Evolutionary conservation across 441 rosid genomes (phyloP), one percentile per base, ranked within the genome.

Genomic region (Codiaeum variegatum): DNA sequence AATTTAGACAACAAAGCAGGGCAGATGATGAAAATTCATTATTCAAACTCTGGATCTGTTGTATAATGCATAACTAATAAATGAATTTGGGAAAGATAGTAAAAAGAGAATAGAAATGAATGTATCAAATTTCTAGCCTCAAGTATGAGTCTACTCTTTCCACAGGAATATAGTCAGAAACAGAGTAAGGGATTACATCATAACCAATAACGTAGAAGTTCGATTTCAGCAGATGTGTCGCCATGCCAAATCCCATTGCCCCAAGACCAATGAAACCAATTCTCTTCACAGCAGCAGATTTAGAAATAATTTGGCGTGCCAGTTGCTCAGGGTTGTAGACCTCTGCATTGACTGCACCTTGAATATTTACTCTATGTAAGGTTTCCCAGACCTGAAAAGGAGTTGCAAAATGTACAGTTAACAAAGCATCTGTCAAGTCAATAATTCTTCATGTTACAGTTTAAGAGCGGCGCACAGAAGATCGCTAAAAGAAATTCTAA

Each of bases 191-290:
- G 79, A 82, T 90, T 91, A 91, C 98, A 76, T 96, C 97, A 75
- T 73, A 91, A 84, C 98, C 98, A 75, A 86, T 31, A 63, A 91
- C 94, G 69, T 74, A 62, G 77, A 85, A 94, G 3, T 90, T 85
- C 21, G 91, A 86, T 75, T 86, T 91, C 78, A 91, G 75, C 76
- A 96, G 81, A 67, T 93, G 88, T 66, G 91, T 80, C 79, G 99
- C 99, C 97, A 96, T 93, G 79, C 97, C 97, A 82, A 93, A 87
- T 64, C 98, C 98, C 99, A 95, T 95, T 84, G 98, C 98, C 75
- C 98, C 98, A 67, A 90, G 99, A 71, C 99, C 99, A 80, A 90
- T 85, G 76, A 93, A 96, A 78, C 98, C 97, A 77, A 93, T 80
- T 77, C 84, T 85, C 66, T 80, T 81, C 65, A 90, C 95, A 66